Evolutionary conservation across 2,329 filamentous ascomycete species (phyloP).

Genomic region (Fusarium clavum): DNA sequence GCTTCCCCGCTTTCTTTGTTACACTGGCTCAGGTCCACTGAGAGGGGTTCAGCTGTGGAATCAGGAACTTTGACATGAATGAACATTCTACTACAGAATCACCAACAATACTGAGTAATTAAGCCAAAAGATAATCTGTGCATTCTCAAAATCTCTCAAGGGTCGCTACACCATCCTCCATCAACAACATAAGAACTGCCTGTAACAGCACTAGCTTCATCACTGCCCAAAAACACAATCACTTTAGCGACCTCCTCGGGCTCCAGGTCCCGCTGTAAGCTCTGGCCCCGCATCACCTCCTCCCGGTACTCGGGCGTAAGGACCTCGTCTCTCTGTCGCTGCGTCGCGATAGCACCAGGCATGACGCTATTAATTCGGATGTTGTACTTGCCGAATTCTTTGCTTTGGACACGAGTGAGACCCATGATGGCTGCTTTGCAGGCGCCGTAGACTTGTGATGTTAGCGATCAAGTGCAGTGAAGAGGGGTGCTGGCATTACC

Average conservation of each 20-base stretch:
- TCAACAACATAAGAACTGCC: slow-evolving; percentile 54
- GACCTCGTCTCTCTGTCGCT: slow-evolving; percentile 57
- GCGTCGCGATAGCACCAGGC: slow-evolving; percentile 61
- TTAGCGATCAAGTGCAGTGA: not conserved
- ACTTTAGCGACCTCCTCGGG: slow-evolving; percentile 60
- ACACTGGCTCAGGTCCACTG: slow-evolving; percentile 1
- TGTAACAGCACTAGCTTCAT: slow-evolving; percentile 61
- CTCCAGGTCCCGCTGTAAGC: slow-evolving; percentile 55
- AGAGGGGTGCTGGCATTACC: not conserved
- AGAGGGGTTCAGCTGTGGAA: slow-evolving; percentile 9
- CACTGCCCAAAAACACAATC: slow-evolving; percentile 58
- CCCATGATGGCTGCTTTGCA: slow-evolving; percentile 67
- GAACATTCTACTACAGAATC: not conserved
- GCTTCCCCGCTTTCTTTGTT: slow-evolving; percentile 14
- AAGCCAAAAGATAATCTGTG: not conserved
- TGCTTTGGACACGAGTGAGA: slow-evolving; percentile 65
- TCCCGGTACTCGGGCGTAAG: slow-evolving; percentile 57
- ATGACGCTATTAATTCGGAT: slow-evolving; percentile 63
- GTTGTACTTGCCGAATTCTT: slow-evolving; percentile 61
- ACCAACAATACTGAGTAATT: not conserved
- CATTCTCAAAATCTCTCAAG: not conserved
- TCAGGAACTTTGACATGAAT: not conserved
- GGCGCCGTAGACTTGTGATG: slow-evolving; percentile 56
- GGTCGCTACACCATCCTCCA: slow-evolving; percentile 49
- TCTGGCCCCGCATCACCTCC: slow-evolving; percentile 55